Percentiles rank a stretch among this genome's conserved stretches.
phyloP scores from a whole-genome alignment of 2,329 filamentous ascomycete genomes.

The Colletotrichum melonis region DNA sequence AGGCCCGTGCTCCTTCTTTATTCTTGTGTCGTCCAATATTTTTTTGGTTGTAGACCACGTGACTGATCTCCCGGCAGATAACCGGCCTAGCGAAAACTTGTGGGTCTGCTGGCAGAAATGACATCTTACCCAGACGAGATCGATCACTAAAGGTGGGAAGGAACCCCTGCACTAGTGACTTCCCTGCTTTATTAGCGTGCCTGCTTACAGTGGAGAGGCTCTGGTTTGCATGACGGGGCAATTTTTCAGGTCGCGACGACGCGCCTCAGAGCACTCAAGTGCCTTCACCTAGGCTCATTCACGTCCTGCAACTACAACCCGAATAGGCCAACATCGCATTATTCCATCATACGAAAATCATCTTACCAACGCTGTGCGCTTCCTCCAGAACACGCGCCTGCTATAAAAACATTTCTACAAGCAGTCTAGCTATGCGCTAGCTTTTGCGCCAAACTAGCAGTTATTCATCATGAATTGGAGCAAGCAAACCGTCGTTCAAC shows the following conservation, averaged over 20 bases:
- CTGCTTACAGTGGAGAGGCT: slow-evolving; percentile 31
- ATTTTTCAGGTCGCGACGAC: slow-evolving; percentile 37
- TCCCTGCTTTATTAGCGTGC: slow-evolving; percentile 23
- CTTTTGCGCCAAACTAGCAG: slow-evolving; percentile 39
- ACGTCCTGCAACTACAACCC: background rate
- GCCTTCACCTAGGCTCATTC: background rate
- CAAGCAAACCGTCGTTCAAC: slow-evolving; percentile 77
- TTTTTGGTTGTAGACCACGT: slow-evolving; percentile 7
- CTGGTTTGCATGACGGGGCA: slow-evolving; percentile 35
- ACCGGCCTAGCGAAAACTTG: slow-evolving; percentile 18
- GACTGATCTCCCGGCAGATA: slow-evolving; percentile 26
- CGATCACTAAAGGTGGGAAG: slow-evolving; percentile 26
- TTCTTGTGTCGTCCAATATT: background rate
- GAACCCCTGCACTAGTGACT: slow-evolving; percentile 35
- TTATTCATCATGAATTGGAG: slow-evolving; percentile 59
- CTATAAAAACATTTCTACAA: background rate
- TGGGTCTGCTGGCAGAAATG: slow-evolving; percentile 28
- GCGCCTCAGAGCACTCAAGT: slow-evolving; percentile 18
- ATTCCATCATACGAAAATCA: background rate
- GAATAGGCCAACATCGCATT: background rate
- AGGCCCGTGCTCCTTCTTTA: background rate
- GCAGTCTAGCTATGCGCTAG: slow-evolving; percentile 30
- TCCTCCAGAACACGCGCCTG: background rate
- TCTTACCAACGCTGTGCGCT: background rate
- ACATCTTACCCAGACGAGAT: slow-evolving; percentile 29